Evolutionary conservation across 2,329 filamentous ascomycete genomes (phyloP).

Genomic region (Colletotrichum shisoi): DNA sequence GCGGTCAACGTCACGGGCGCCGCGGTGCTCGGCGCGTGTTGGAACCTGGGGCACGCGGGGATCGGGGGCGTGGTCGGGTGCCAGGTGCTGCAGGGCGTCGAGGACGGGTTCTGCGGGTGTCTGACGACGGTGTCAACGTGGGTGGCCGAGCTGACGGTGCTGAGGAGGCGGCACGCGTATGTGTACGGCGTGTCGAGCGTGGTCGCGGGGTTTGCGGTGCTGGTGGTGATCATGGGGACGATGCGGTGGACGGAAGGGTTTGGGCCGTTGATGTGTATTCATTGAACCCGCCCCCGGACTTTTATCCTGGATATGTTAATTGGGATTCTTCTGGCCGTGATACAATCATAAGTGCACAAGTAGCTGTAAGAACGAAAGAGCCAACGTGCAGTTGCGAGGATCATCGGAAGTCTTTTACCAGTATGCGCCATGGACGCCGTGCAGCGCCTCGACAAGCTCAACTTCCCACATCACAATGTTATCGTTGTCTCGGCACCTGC

Average conservation of each 20-base stretch:
- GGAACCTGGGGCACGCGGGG: conserved; percentile 76
- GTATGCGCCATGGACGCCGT: too few species aligned
- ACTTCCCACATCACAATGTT: too few species aligned
- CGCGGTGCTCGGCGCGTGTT: conserved; percentile 75
- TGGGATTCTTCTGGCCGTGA: too few species aligned
- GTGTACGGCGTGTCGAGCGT: conserved; percentile 72
- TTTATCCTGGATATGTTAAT: too few species aligned
- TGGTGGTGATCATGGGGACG: conserved; percentile 78
- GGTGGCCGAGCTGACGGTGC: conserved; percentile 66
- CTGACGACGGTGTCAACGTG: conserved; percentile 73
- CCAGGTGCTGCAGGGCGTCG: conserved; percentile 71
- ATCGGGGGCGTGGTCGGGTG: conserved; percentile 66
- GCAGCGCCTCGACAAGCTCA: too few species aligned
- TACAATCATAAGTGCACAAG: too few species aligned
- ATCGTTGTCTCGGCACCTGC: too few species aligned
- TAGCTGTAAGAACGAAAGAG: too few species aligned
- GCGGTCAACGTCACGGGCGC: conserved; percentile 81
- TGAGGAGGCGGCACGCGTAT: conserved; percentile 67
- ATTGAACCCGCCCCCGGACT: background rate
- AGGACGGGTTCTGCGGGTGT: conserved; percentile 74
- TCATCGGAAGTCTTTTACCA: too few species aligned
- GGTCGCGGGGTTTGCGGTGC: conserved; percentile 61
- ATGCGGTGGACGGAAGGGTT: conserved; percentile 74
- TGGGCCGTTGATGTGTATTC: conserved; percentile 50
- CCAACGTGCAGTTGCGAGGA: too few species aligned